Evolutionary conservation across 2,329 filamentous ascomycete genomes (phyloP), one percentile per base, ranked within the genome.

Genomic region (Ceratocystis harringtonii): DNA sequence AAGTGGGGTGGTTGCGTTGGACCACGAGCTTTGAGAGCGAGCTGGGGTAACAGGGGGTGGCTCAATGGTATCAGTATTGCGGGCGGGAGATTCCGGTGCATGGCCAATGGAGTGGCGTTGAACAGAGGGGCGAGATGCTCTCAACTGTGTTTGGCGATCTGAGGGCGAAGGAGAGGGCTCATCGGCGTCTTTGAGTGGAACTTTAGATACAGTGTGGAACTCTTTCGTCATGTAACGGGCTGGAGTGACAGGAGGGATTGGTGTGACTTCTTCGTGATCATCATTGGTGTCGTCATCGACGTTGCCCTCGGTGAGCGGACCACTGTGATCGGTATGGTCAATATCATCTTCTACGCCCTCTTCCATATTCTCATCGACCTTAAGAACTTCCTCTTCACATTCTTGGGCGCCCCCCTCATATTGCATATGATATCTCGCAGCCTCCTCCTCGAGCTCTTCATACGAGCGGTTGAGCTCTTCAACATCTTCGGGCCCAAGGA

Each of bases 131-230:
- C 1, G 69, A 68, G 25, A 69, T 2, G 52, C 52, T 3, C 52
- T 61, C 17, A 67, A 62, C 25, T 63, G 65, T 66, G 36, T 69
- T 65, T 62, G 71, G 41, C 78, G 78, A 69, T 78, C 78, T 58
- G 74, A 69, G 68, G 78, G 73, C 66, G 76, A 75, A 43, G 81
- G 74, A 64, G 81, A 76, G 70, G 80, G 75, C 71, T 88, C 74
- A 70, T 83, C 86, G 28, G 85, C 84, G 2, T 84, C 78, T 73
- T 89, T 90, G 50, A 92, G 75, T 1, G 88, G 88, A 3, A 92
- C 84, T 74, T 91, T 92, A 30, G 86, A 88, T 0, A 89, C 84
- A 0, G 89, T 92, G 73, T 88, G 83, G 68, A 87, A 82, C 2
- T 71, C 70, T 65, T 79, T 78, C n/a, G 74, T 75, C n/a, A 78